phyloP scores from a whole-genome alignment of 306 rosid species.

The Cajanus cajan region DNA sequence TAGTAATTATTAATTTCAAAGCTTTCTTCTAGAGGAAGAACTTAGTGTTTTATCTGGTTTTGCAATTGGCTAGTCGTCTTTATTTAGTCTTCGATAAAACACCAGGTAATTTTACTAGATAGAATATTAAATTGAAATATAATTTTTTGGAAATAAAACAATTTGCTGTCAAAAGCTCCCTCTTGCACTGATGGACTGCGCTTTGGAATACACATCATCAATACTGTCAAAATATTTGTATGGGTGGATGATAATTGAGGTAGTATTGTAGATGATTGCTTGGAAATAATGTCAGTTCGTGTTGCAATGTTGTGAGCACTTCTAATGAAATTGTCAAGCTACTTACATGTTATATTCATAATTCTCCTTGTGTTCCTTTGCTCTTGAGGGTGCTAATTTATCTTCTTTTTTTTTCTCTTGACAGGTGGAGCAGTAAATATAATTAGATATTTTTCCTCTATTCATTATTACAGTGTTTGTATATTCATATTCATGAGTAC shows the following conservation, averaged over 20 bases:
- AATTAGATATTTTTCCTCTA: conserved; percentile 10
- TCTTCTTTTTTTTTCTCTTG: neutral
- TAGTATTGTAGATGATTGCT: neutral
- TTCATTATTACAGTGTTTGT: conserved; percentile 1
- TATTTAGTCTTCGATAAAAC: neutral
- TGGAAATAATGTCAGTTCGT: neutral
- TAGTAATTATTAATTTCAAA: neutral
- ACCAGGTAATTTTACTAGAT: neutral
- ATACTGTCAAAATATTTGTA: neutral
- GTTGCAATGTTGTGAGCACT: neutral
- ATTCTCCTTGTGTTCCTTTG: neutral
- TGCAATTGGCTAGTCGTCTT: neutral
- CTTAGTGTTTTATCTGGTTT: neutral
- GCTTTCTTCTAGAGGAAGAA: neutral
- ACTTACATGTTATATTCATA: neutral
- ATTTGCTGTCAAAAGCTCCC: neutral
- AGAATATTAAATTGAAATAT: neutral
- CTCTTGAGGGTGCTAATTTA: neutral
- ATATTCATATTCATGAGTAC: conserved; percentile 26
- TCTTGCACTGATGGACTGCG: neutral
- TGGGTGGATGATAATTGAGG: neutral
- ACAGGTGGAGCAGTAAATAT: conserved; percentile 31
- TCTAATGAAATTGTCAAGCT: neutral
- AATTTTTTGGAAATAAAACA: neutral
- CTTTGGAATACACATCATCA: neutral